Conservation (phyloP, 1,139 yeast genomes). For the Suhomyces wounanorum region DNA sequence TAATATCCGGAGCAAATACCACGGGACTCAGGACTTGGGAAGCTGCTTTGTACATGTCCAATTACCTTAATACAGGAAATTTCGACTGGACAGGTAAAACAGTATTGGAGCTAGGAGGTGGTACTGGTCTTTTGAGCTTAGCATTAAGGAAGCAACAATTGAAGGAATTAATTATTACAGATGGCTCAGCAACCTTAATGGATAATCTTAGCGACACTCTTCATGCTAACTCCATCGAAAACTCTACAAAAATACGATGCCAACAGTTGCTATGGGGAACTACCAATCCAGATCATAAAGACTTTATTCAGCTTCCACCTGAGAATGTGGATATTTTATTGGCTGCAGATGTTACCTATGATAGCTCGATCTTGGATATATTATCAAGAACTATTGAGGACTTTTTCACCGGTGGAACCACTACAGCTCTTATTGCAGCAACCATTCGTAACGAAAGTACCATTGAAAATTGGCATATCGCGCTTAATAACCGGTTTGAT, state of each 20-base stretch:
- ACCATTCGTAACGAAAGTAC: constrained; percentile 71
- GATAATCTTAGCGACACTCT: constrained; percentile 51
- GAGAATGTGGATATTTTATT: constrained; percentile 49
- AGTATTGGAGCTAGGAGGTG: constrained; percentile 80
- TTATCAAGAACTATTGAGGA: constrained; percentile 52
- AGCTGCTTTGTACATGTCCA: constrained; percentile 72
- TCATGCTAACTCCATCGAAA: constrained; percentile 36
- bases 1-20: constrained; percentile 73
- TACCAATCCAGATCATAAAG: constrained; percentile 26
- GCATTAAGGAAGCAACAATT: constrained; percentile 38
- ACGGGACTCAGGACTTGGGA: constrained; percentile 96
- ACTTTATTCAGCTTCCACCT: constrained; percentile 25
- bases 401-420: constrained; percentile 34
- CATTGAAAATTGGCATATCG: constrained; percentile 51
- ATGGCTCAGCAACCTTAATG: constrained; percentile 73
- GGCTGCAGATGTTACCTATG: constrained; percentile 91
- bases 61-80: constrained; percentile 35
- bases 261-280: constrained; percentile 61
- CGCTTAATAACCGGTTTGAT: constrained; percentile 31
- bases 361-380: constrained; percentile 57
- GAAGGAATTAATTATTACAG: constrained; percentile 57
- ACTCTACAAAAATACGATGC: constrained; percentile 20
- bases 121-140: constrained; percentile 84
- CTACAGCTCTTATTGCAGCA: constrained; percentile 60
- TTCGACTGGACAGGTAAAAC: constrained; percentile 19